phyloP scores from a whole-genome alignment of 257 asterid species.

The Petrea volubilis region DNA sequence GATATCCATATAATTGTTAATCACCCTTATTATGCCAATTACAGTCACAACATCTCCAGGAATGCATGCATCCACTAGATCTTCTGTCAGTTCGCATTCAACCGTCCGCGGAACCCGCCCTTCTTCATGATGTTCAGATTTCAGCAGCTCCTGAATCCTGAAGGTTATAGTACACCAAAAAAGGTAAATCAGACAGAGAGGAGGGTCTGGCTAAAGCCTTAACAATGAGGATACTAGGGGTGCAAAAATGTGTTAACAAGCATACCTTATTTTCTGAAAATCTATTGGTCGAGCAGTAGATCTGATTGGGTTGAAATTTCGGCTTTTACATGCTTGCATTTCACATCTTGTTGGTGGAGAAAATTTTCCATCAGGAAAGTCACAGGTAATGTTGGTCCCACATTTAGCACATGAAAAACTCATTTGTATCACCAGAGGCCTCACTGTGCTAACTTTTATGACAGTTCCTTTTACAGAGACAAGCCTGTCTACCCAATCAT shows the following conservation, averaged over 20 bases:
- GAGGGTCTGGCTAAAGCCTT: slow-evolving; percentile 1
- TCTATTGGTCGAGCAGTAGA: slow-evolving; percentile 71
- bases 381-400: slow-evolving; percentile 65
- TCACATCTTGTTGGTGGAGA: slow-evolving; percentile 80
- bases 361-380: slow-evolving; percentile 94
- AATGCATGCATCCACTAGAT: slow-evolving; percentile 95
- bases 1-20: slow-evolving; percentile 95
- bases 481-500: slow-evolving; percentile 64
- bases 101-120: slow-evolving; percentile 97
- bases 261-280: slow-evolving; percentile 93
- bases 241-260: slow-evolving; percentile 9
- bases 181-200: not conserved
- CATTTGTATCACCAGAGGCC: slow-evolving; percentile 89
- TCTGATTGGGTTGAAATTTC: slow-evolving; percentile 71
- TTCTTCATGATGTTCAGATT: slow-evolving; percentile 92
- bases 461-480: slow-evolving; percentile 88
- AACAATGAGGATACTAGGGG: slow-evolving; percentile 2
- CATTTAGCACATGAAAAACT: slow-evolving; percentile 80
- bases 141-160: slow-evolving; percentile 91
- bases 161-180: slow-evolving; percentile 3
- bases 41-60: slow-evolving; percentile 97
- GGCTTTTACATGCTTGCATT: slow-evolving; percentile 81
- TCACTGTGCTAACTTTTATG: slow-evolving; percentile 83
- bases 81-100: slow-evolving; percentile 93
- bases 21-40: slow-evolving; percentile 86